phyloP scores from a whole-genome alignment of 495 filamentous ascomycete genomes.

The Daldinia vernicosa region DNA sequence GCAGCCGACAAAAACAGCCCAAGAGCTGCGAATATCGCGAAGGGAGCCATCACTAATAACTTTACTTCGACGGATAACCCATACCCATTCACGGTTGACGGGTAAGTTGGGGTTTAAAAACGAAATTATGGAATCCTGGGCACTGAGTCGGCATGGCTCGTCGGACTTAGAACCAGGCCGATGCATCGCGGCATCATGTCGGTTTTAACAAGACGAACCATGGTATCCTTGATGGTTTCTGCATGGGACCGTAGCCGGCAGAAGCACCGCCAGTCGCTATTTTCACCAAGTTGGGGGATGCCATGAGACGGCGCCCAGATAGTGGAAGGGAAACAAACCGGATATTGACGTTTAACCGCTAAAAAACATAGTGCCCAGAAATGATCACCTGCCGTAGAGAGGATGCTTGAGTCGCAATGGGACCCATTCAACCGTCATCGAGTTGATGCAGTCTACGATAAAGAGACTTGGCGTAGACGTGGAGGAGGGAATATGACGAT shows the following conservation, averaged over 20 bases:
- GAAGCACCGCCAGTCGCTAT: background rate
- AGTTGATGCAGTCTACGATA: conserved; percentile 16
- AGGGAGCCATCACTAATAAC: conserved; percentile 8
- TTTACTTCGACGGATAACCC: background rate
- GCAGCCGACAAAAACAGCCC: conserved; percentile 17
- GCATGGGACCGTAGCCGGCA: background rate
- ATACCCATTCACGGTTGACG: background rate
- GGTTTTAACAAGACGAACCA: background rate
- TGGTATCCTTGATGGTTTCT: background rate
- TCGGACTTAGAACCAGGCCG: background rate
- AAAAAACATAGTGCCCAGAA: conserved; percentile 27
- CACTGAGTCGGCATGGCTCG: too few species aligned
- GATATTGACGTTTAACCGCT: conserved; percentile 36
- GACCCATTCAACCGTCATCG: background rate
- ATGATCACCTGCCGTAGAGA: conserved; percentile 12
- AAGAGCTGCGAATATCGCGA: conserved; percentile 13
- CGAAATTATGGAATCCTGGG: background rate
- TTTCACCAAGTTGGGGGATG: background rate
- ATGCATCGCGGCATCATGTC: background rate
- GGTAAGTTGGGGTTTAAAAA: background rate
- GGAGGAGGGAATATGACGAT: background rate
- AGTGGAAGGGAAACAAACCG: conserved; percentile 8
- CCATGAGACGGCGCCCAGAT: conserved; percentile 6
- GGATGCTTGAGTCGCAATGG: conserved; percentile 13
- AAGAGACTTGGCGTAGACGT: conserved; percentile 23